Evolutionary conservation across 352 stramenopile species (phyloP), one percentile per base, ranked within the genome.

Genomic region (Chrysophaeum taylorii): DNA sequence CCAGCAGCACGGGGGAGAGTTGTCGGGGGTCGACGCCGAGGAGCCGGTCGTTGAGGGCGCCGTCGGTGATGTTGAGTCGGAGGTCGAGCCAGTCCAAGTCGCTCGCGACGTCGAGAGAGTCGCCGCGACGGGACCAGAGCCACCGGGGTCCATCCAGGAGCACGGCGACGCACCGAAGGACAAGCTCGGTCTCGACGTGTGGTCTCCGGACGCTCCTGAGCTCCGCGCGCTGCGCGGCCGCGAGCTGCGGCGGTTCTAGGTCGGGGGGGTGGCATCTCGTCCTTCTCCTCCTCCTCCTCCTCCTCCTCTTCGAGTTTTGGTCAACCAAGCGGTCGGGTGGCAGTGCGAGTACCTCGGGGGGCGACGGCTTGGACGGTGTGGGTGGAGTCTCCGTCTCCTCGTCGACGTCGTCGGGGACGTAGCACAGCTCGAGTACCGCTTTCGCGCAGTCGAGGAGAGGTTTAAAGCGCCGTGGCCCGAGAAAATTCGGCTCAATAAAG

Each of bases 371-470:
- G n/a, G n/a, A n/a, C n/a, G n/a, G n/a, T n/a, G n/a, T n/a, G n/a
- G n/a, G n/a, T n/a, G n/a, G n/a, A n/a, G n/a, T n/a, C n/a, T n/a
- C n/a, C n/a, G n/a, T n/a, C n/a, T n/a, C 38, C 39, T 73, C 53
- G 23, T 33, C 50, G 4, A 38, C 29, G 25, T n/a, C n/a, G 60
- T 73, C 48, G 87, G 87, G 69, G 50, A 73, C 18, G 54, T 62
- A 74, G 54, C 72, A 88, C 60, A 87, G 75, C 71, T 91, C 85
- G 35, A 92, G 75, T 18, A 81, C 82, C 54, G 87, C 76, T 68
- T 91, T 91, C 14, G 82, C 85, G 36, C 79, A 81, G 73, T 91
- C 84, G 18, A 83, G 68, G 62, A 84, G 73, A 15, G 89, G 63
- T 48, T 86, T 87, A 79, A 82, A 91, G 31, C 57, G 57, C 15